Percentiles rank a stretch among this genome's conserved stretches.
Evolutionary conservation across 768 basidiomycete species (phyloP).

Genomic region (Leccinum aurantiacum): DNA sequence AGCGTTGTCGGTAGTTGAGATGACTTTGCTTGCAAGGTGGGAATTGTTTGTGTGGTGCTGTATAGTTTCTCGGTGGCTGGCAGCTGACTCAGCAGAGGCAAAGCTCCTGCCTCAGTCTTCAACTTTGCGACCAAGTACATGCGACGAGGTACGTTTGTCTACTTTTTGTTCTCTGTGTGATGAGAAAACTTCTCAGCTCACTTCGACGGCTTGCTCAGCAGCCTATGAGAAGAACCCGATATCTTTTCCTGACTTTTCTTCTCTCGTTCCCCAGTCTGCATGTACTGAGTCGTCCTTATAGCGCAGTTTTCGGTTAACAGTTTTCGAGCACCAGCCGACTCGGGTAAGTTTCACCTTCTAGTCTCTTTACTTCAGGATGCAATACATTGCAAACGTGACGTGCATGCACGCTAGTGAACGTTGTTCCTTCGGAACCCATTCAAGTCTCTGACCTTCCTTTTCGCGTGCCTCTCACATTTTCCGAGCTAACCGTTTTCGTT

Average conservation of each 20-base stretch:
- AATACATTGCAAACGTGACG: conserved; percentile 52
- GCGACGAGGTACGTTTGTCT: conserved; percentile 7
- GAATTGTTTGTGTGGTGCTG: conserved; percentile 24
- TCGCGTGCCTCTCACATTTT: neutral
- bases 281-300: conserved; percentile 10
- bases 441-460: conserved; percentile 65
- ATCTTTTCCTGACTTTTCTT: conserved; percentile 36
- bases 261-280: neutral
- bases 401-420: conserved; percentile 55
- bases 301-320: neutral
- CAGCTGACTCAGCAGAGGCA: neutral
- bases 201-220: conserved; percentile 51
- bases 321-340: neutral
- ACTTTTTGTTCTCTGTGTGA: conserved; percentile 15
- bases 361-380: conserved; percentile 40
- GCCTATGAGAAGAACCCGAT: conserved; percentile 56
- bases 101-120: neutral
- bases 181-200: conserved; percentile 56
- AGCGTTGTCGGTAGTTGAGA: conserved; percentile 4
- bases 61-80: conserved; percentile 34
- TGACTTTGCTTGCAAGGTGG: conserved; percentile 13
- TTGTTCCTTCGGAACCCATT: conserved; percentile 74
- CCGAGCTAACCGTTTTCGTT: conserved; percentile 18
- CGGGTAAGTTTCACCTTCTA: conserved; percentile 16
- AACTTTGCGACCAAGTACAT: neutral